phyloP scores from a whole-genome alignment of 73 alveolate species.

The Paramecium primaurelia region DNA sequence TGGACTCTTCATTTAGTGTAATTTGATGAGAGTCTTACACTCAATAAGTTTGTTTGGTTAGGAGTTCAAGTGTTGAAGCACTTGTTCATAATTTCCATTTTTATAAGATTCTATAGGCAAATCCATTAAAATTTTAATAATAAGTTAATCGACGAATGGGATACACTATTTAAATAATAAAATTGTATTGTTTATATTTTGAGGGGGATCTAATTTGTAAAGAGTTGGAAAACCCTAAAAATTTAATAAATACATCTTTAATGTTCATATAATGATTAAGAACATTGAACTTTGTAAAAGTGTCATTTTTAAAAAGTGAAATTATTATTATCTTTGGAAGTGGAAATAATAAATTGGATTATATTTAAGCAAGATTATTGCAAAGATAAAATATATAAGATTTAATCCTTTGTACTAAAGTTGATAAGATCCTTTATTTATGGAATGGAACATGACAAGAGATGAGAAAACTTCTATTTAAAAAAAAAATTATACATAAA shows the following conservation, averaged over 20 bases:
- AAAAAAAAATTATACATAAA: too few relatives aligned
- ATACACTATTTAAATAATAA: not conserved
- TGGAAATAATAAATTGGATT: not conserved
- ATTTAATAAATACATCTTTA: not conserved
- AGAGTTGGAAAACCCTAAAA: not conserved
- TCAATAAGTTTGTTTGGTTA: not conserved
- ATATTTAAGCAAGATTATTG: constrained; percentile 11
- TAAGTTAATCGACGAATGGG: not conserved
- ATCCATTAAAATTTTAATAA: constrained; percentile 15
- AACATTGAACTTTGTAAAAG: not conserved
- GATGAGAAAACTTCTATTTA: constrained; percentile 77
- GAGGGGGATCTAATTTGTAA: not conserved
- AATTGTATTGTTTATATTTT: not conserved
- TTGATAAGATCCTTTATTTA: not conserved
- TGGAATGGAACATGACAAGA: constrained; percentile 78
- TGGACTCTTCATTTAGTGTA: not conserved
- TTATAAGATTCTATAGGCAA: constrained; percentile 6
- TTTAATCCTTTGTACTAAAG: too few relatives aligned
- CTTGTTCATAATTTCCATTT: not conserved
- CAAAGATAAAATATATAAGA: not conserved
- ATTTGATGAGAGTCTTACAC: constrained; percentile 2
- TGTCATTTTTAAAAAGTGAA: not conserved
- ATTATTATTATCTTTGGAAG: not conserved
- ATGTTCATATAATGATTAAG: not conserved
- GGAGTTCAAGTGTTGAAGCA: not conserved